Base-by-base conservation (phyloP, 805 yeast genomes). In the Scheffersomyces coipomensis region DNA sequence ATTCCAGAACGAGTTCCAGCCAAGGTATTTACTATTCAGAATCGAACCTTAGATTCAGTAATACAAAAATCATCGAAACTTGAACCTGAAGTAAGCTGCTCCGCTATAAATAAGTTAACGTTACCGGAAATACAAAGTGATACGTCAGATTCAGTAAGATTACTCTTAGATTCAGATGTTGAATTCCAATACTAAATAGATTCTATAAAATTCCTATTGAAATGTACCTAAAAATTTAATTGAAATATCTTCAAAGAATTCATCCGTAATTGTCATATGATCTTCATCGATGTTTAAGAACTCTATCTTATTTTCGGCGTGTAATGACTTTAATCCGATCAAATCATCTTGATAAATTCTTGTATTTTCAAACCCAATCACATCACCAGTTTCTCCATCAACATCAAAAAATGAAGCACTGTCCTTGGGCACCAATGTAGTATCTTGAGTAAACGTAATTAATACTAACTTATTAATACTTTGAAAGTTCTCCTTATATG, bases 351-450 rank as follows among this genome's bases (percentile, higher is more conserved):
- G 49, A 53, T 70, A 87, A 8, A 79, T 50, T 2, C 55, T 59
- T 0, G 90, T 75, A 25, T 75, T 56, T 11, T 70, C 49, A 34
- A 83, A 72, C 0, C 75, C 70, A 3, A 78, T 60, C 0, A 65
- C 34, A 0, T 54, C 49, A 0, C 78, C 81, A 0, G 75, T 58
- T 2, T 46, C 49, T 4, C 62, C 53, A 44, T 81, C 79, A 5
- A 60, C 43, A 49, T 84, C 89, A 35, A 60, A 71, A 52, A 84
- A 82, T 78, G 79, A 78, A 1, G 90, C 81, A 38, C 83, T 77
- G 41, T 84, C 85, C 51, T 77, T 80, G 1, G 95, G 95, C 5
- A 80, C 80, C 5, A 86, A 61, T 2, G 85, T 83, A n/a, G 73
- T 73, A 55, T 86, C 95, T 43, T 76, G 59, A 2, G 61, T 59